Conservation (phyloP, 1,284 basidiomycete species). For the Irpex rosettiformis region DNA sequence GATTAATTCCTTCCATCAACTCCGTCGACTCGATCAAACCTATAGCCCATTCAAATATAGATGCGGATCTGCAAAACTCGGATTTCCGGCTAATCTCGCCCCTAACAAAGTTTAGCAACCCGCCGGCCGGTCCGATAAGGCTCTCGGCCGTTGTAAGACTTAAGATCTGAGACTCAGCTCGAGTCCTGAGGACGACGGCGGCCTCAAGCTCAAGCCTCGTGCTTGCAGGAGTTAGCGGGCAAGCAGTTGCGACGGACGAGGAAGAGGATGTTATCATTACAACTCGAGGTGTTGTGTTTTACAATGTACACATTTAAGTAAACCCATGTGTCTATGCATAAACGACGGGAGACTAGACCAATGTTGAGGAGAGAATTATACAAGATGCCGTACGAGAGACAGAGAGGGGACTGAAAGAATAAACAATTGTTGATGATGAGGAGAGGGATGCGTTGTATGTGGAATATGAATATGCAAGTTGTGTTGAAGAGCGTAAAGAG, state of each 20-base stretch:
- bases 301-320: background rate
- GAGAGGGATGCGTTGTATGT: background rate
- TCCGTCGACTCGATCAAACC: background rate
- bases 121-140: background rate
- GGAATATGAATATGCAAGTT: background rate
- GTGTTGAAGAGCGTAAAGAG: background rate
- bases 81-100: background rate
- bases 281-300: background rate
- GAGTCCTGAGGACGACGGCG: no score
- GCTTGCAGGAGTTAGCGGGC: no score
- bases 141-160: background rate
- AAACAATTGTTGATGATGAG: conserved; percentile 3
- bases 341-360: background rate
- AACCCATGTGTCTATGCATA: conserved; percentile 1
- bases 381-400: background rate
- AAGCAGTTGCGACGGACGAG: no score
- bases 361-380: conserved; percentile 2
- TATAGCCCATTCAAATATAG: background rate
- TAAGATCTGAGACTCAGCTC: no score
- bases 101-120: no score
- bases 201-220: no score
- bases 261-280: background rate
- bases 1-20: background rate
- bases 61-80: background rate
- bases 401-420: background rate